These are phyloP conservation scores for Apiospora koreana DNA, from an alignment of 2,329 filamentous ascomycete species.

Conservation along the genomic window DNA sequence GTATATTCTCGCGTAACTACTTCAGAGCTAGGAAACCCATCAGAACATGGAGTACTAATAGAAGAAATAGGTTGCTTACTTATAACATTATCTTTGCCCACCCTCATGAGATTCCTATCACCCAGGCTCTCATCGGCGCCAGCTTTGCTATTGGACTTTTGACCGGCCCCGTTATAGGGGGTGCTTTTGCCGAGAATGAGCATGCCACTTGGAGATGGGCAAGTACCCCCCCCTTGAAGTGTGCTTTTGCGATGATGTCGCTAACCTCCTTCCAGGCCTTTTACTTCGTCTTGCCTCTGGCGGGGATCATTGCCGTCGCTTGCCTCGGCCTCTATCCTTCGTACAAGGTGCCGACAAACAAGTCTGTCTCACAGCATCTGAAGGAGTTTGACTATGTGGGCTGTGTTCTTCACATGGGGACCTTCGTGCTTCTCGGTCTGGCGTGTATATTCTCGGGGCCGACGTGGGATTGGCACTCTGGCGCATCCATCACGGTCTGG, in stretches of 20 bases:
- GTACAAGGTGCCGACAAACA: slow-evolving; percentile 24
- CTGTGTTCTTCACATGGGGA: slow-evolving; percentile 28
- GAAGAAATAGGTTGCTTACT: slow-evolving; percentile 16
- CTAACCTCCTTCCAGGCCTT: slow-evolving; percentile 20
- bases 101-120: slow-evolving; percentile 20
- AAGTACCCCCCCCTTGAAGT: background rate
- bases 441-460: slow-evolving; percentile 52
- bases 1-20: slow-evolving; percentile 9
- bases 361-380: slow-evolving; percentile 21
- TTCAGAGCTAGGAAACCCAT: background rate
- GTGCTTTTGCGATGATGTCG: background rate
- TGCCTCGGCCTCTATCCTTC: slow-evolving; percentile 44
- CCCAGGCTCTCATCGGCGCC: slow-evolving; percentile 23
- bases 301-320: slow-evolving; percentile 13
- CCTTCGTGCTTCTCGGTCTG: slow-evolving; percentile 43
- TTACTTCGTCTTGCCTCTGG: slow-evolving; percentile 21
- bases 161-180: slow-evolving; percentile 31
- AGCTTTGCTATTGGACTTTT: slow-evolving; percentile 28
- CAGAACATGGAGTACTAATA: background rate
- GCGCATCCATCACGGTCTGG: slow-evolving; percentile 47
- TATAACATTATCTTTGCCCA: slow-evolving; percentile 25
- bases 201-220: slow-evolving; percentile 44
- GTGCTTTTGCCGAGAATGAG: slow-evolving; percentile 34
- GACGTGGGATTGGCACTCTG: slow-evolving; percentile 48
- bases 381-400: slow-evolving; percentile 33